Conservation (phyloP, 257 asterid genomes). For the Capsicum baccatum region DNA sequence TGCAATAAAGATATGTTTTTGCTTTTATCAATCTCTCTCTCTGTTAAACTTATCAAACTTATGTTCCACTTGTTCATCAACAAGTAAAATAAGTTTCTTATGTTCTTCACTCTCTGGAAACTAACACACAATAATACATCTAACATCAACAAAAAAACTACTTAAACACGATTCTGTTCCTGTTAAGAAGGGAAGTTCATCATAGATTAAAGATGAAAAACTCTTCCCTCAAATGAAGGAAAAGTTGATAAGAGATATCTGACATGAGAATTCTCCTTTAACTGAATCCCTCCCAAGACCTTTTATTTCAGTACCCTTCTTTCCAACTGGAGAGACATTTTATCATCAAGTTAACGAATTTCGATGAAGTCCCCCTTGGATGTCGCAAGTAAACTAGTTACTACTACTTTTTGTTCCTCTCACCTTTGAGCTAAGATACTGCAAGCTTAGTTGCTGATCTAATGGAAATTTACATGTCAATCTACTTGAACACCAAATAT, state of each 20-base stretch:
- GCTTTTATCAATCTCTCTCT: no score
- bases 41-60: no score
- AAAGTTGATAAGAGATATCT: conserved; percentile 3
- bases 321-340: conserved; percentile 21
- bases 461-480: neutral
- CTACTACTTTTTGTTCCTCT: neutral
- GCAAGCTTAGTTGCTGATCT: neutral
- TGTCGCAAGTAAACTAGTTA: conserved; percentile 21
- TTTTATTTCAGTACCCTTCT: conserved; percentile 18
- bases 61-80: no score
- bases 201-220: neutral
- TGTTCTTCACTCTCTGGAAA: no score
- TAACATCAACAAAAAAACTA: conserved; percentile 27
- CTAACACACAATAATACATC: conserved; percentile 25
- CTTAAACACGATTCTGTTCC: neutral
- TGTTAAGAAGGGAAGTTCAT: neutral
- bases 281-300: neutral
- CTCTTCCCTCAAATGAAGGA: neutral
- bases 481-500: neutral
- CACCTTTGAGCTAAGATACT: conserved; percentile 17
- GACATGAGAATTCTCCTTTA: conserved; percentile 2
- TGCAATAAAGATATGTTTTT: no score
- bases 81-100: no score
- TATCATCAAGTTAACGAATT: neutral
- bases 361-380: conserved; percentile 4